phyloP scores from a whole-genome alignment of 2,329 filamentous ascomycete genomes.

The Myriosclerotinia duriaeana region DNA sequence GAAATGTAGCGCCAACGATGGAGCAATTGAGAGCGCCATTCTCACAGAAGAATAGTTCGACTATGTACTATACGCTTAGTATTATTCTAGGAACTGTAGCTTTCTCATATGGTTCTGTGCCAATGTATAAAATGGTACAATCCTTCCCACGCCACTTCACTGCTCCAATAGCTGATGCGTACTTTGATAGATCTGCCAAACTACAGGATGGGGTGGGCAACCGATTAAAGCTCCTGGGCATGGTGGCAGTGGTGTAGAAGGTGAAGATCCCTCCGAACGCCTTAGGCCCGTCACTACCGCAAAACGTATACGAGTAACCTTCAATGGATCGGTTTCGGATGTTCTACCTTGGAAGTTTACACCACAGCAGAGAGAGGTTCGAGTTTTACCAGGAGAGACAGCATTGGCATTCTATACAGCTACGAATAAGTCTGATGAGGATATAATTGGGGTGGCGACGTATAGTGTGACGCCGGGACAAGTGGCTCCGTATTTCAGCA shows the following conservation, averaged over 20 bases:
- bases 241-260: conserved; percentile 51
- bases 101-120: conserved; percentile 79
- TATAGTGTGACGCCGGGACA: conserved; percentile 96
- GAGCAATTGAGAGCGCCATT: conserved; percentile 64
- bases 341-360: conserved; percentile 96
- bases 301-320: conserved; percentile 88
- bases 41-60: conserved; percentile 65
- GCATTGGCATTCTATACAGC: conserved; percentile 97
- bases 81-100: conserved; percentile 77
- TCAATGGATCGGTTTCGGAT: conserved; percentile 93
- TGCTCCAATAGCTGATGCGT: conserved; percentile 23
- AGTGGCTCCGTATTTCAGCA: conserved; percentile 96
- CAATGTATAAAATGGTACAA: conserved; percentile 80
- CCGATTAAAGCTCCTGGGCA: conserved; percentile 79
- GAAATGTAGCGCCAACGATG: conserved; percentile 54
- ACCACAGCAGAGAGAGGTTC: conserved; percentile 94
- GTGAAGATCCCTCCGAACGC: conserved; percentile 68
- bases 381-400: conserved; percentile 92
- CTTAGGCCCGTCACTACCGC: conserved; percentile 78
- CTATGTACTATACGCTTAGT: conserved; percentile 72
- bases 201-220: conserved; percentile 88
- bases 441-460: conserved; percentile 97
- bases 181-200: conserved; percentile 67
- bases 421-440: conserved; percentile 82
- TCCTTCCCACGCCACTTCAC: conserved; percentile 8